phyloP scores from a whole-genome alignment of 805 yeast species.

The Clavispora santaluciae region DNA sequence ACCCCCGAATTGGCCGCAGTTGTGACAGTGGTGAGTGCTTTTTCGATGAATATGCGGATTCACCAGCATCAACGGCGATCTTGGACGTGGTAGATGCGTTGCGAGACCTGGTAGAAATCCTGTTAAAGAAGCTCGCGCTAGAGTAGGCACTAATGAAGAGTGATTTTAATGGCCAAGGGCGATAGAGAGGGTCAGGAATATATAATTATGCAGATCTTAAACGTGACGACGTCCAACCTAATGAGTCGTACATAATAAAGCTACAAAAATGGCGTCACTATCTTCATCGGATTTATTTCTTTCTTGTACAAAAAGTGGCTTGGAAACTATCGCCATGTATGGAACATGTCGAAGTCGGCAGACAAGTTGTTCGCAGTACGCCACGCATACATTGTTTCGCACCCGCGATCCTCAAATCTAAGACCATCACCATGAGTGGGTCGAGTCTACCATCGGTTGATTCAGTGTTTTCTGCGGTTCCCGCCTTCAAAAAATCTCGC shows the following conservation, averaged over 20 bases:
- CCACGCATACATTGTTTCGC: not conserved
- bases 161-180: too few species aligned
- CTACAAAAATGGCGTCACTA: too few species aligned
- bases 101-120: conserved; percentile 48
- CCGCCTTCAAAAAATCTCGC: conserved; percentile 24
- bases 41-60: conserved; percentile 77
- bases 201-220: too few species aligned
- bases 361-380: not conserved
- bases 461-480: conserved; percentile 7
- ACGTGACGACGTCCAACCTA: too few species aligned
- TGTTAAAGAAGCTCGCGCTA: conserved; percentile 15
- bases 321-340: too few species aligned
- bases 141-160: too few species aligned
- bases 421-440: not conserved
- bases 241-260: too few species aligned
- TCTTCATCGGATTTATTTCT: too few species aligned
- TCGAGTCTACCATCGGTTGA: not conserved
- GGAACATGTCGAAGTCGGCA: too few species aligned
- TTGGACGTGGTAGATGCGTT: conserved; percentile 73
- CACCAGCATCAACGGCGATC: conserved; percentile 88
- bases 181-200: too few species aligned
- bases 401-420: not conserved
- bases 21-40: conserved; percentile 88
- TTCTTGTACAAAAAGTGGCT: too few species aligned
- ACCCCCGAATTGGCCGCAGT: conserved; percentile 86